Evolutionary conservation across 2,329 filamentous ascomycete genomes (phyloP).

Genomic region (Stagonosporopsis tanaceti): DNA sequence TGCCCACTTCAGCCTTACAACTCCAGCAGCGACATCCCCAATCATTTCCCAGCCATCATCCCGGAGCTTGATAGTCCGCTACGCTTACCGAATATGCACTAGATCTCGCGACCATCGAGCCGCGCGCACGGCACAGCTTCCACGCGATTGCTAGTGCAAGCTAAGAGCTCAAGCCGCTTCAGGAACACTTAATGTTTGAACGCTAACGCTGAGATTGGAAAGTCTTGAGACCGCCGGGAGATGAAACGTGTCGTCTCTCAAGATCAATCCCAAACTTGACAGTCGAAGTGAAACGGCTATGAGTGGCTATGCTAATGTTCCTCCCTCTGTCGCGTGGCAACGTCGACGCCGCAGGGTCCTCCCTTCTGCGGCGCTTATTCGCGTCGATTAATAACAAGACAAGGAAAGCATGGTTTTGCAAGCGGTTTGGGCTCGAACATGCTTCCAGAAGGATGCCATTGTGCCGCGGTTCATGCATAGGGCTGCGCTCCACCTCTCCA

Average conservation of each 20-base stretch:
- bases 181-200: slow-evolving; percentile 16
- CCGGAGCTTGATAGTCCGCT: slow-evolving; percentile 13
- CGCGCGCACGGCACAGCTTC: slow-evolving; percentile 35
- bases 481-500: slow-evolving; percentile 13
- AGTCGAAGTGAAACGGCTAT: slow-evolving; percentile 22
- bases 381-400: slow-evolving; percentile 6
- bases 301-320: slow-evolving; percentile 8
- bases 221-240: slow-evolving; percentile 20
- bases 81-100: slow-evolving; percentile 20
- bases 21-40: slow-evolving; percentile 19
- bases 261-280: slow-evolving; percentile 19
- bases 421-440: slow-evolving; percentile 23
- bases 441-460: slow-evolving; percentile 24
- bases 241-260: slow-evolving; percentile 21
- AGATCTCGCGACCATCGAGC: slow-evolving; percentile 14
- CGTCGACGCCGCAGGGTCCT: slow-evolving; percentile 15
- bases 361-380: slow-evolving; percentile 15
- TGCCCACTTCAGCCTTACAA: slow-evolving; percentile 19
- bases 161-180: slow-evolving; percentile 15
- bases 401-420: slow-evolving; percentile 17
- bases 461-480: slow-evolving; percentile 11
- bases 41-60: slow-evolving; percentile 28
- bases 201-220: slow-evolving; percentile 19
- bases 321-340: slow-evolving; percentile 20
- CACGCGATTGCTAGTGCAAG: slow-evolving; percentile 26